A percentile compares a stretch with the other conserved stretches of the same genome.
These are phyloP conservation scores for Avena atlantica DNA, from an alignment of 176 grass and related monocot genomes.

Conservation along the genomic window DNA sequence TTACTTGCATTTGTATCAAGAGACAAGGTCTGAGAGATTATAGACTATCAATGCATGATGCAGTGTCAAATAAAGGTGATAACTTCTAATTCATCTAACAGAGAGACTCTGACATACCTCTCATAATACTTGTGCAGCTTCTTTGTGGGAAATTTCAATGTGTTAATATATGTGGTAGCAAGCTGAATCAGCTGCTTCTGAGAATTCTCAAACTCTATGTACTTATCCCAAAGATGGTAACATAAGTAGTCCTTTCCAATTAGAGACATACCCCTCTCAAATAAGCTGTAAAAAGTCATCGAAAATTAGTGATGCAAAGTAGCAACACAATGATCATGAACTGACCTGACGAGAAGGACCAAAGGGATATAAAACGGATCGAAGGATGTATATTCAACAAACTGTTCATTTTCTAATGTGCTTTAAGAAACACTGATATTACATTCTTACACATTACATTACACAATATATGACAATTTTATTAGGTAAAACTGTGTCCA, in stretches of 20 bases:
- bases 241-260: slow-evolving; percentile 89
- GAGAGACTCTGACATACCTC: slow-evolving; percentile 63
- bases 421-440: neutral
- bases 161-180: slow-evolving; percentile 75
- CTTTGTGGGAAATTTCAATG: slow-evolving; percentile 85
- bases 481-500: neutral
- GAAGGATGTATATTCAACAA: slow-evolving; percentile 23
- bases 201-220: slow-evolving; percentile 83
- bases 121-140: slow-evolving; percentile 80
- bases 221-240: slow-evolving; percentile 84
- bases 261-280: slow-evolving; percentile 76
- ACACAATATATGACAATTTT: slow-evolving; percentile 8
- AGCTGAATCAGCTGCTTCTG: slow-evolving; percentile 77
- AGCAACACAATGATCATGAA: slow-evolving; percentile 22
- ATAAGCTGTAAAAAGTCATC: slow-evolving; percentile 66
- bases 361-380: slow-evolving; percentile 17
- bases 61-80: slow-evolving; percentile 18
- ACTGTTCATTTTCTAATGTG: neutral
- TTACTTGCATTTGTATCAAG: slow-evolving; percentile 13
- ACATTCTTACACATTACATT: slow-evolving; percentile 28
- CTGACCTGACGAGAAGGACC: neutral
- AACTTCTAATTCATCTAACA: neutral
- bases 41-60: neutral
- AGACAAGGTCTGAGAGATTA: neutral
- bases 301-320: slow-evolving; percentile 30